Percentiles rank a stretch among this genome's conserved stretches.
These are phyloP conservation scores for Schizosaccharomyces octosporus DNA, from an alignment of 805 yeast genomes.

Conservation along the genomic window DNA sequence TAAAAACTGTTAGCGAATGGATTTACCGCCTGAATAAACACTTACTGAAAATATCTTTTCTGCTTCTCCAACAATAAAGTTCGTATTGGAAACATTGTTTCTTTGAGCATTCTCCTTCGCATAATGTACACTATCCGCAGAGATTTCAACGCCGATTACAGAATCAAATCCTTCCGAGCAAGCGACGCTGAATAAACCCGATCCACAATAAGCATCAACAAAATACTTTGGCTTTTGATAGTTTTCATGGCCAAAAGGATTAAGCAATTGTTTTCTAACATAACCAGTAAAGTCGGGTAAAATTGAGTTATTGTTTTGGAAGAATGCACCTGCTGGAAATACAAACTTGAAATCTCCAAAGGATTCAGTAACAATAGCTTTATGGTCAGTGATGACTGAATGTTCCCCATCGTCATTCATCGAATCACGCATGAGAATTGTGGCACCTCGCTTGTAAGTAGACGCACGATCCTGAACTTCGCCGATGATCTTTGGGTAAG, in stretches of 20 bases:
- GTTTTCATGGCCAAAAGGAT: conserved; percentile 15
- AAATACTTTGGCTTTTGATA: conserved; percentile 23
- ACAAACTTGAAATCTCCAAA: conserved; percentile 44
- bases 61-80: conserved; percentile 76
- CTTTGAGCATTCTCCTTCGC: conserved; percentile 59
- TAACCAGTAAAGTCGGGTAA: conserved; percentile 60
- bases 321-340: conserved; percentile 77
- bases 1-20: background rate
- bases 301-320: conserved; percentile 85
- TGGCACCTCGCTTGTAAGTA: conserved; percentile 53
- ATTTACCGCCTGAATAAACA: background rate
- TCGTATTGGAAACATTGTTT: conserved; percentile 55
- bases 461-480: conserved; percentile 25
- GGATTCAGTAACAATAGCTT: conserved; percentile 57
- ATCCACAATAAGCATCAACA: conserved; percentile 91
- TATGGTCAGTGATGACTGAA: conserved; percentile 54
- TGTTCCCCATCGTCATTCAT: conserved; percentile 17
- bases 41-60: conserved; percentile 46
- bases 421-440: conserved; percentile 52
- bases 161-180: conserved; percentile 58
- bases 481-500: conserved; percentile 43
- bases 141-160: conserved; percentile 82
- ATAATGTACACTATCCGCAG: conserved; percentile 71
- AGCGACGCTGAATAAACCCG: conserved; percentile 76
- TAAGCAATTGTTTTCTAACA: conserved; percentile 40